Evolutionary conservation across 345 rosid species (phyloP).

Genomic region (Balakata baccata): DNA sequence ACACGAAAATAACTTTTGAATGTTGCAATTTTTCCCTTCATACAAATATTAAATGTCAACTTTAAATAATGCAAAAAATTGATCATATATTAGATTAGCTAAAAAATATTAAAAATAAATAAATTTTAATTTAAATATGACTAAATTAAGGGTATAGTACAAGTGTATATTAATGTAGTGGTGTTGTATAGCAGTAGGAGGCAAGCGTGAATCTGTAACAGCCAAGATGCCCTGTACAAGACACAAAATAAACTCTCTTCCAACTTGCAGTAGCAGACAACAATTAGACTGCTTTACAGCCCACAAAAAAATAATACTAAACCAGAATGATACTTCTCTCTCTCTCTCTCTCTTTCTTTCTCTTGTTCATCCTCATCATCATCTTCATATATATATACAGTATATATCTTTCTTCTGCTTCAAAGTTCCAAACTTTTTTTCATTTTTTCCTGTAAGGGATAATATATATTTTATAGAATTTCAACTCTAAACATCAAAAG

Average conservation of each 20-base stretch:
- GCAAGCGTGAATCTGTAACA: constrained; percentile 10
- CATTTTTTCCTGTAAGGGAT: neutral
- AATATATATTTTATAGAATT: neutral
- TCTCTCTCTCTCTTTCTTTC: neutral
- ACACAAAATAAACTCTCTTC: constrained; percentile 32
- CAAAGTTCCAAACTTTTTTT: neutral
- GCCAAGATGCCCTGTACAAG: constrained; percentile 35
- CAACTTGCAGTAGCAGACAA: constrained; percentile 60
- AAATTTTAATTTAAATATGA: no score
- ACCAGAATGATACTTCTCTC: neutral
- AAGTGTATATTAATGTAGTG: neutral
- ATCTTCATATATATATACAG: neutral
- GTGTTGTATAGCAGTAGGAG: neutral
- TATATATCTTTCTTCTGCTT: neutral
- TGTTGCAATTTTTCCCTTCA: neutral
- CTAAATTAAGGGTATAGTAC: no score
- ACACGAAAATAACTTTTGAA: neutral
- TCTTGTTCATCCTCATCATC: constrained; percentile 19
- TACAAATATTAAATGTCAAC: no score
- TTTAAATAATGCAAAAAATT: no score
- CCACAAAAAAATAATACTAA: constrained; percentile 29
- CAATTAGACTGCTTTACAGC: constrained; percentile 49
- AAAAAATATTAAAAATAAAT: no score
- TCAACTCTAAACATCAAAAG: constrained; percentile 11
- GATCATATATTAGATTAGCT: no score